Evolutionary conservation across 2,329 filamentous ascomycete species (phyloP), one percentile per base, ranked within the genome.

Genomic region (Ophiostoma pallidulum): DNA sequence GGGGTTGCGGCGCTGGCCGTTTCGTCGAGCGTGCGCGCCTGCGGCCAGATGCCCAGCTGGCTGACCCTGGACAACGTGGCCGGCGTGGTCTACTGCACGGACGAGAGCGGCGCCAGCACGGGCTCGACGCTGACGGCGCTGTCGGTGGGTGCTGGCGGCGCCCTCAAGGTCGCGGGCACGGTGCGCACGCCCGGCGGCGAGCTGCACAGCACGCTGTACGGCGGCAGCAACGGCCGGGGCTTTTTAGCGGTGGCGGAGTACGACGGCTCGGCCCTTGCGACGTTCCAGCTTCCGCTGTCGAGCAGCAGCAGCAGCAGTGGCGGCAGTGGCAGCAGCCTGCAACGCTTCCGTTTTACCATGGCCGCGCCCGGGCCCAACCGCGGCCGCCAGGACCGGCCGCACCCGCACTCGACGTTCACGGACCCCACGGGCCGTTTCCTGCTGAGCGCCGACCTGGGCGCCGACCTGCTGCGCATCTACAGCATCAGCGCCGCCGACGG

Each of bases 381-480:
- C 4, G 59, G 56, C 26, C 70, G 75, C n/a, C 76, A 80, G 58
- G 70, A 77, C 48, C 68, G 66, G 5, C 66, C 75, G 6, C 75
- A 79, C 54, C 75, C 74, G 8, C 75, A 79, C 60, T 66, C 72
- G 16, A 68, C 67, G 5, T 66, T 73, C 54, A 60, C 65, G 10
- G 74, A 73, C 51, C 72, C 69, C 0, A 71, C 71, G 0, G 70
- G 71, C 12, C 58, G 64, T 32, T 77, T 68, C 56, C 55, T 78
- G 19, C 59, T 78, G 1, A 65, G 68, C 8, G 68, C 73, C 1
- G 75, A 79, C 52, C 66, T 78, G 3, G 75, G 75, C 29, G 71
- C 73, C 5, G 75, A 79, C 54, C 56, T 73, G 19, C 64, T 77
- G 45, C 74, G 73, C 49, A 68, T 78, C 54, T 75, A 74, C 63